phyloP scores from a whole-genome alignment of 192 early-diverging fungal species.

The Martensiomyces pterosporus region DNA sequence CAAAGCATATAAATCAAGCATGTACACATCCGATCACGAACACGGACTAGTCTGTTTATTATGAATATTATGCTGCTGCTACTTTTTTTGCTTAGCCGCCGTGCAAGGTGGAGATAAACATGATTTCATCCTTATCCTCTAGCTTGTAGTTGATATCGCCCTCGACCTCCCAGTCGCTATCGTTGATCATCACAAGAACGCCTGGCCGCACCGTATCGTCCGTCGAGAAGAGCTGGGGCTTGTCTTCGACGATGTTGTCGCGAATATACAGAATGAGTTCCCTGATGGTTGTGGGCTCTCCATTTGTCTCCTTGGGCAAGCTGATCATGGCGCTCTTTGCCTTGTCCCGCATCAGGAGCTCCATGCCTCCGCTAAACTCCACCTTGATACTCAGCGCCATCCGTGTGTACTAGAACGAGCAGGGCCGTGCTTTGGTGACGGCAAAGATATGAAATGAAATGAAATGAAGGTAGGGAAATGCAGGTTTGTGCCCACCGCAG shows the following conservation, averaged over 20 bases:
- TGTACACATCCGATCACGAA: background rate
- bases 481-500: too few relatives aligned
- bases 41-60: background rate
- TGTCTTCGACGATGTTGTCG: slow-evolving; percentile 65
- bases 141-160: slow-evolving; percentile 82
- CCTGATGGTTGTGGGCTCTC: slow-evolving; percentile 52
- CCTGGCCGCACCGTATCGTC: slow-evolving; percentile 87
- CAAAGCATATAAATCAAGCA: background rate
- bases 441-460: too few relatives aligned
- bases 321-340: slow-evolving; percentile 50
- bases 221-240: slow-evolving; percentile 81
- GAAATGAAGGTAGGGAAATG: too few relatives aligned
- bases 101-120: slow-evolving; percentile 97
- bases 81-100: slow-evolving; percentile 64
- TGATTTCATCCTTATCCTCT: slow-evolving; percentile 71
- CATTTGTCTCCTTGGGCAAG: slow-evolving; percentile 12
- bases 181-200: slow-evolving; percentile 92
- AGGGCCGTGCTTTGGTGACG: too few relatives aligned
- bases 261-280: slow-evolving; percentile 71
- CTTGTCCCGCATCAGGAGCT: slow-evolving; percentile 80
- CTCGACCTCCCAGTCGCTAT: slow-evolving; percentile 93
- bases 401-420: too few relatives aligned
- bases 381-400: slow-evolving; percentile 7
- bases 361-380: slow-evolving; percentile 80
- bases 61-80: background rate